A percentile compares a stretch with the other conserved stretches of the same genome.
Evolutionary conservation across 768 basidiomycete species (phyloP).

Genomic region (Mycena galopus): DNA sequence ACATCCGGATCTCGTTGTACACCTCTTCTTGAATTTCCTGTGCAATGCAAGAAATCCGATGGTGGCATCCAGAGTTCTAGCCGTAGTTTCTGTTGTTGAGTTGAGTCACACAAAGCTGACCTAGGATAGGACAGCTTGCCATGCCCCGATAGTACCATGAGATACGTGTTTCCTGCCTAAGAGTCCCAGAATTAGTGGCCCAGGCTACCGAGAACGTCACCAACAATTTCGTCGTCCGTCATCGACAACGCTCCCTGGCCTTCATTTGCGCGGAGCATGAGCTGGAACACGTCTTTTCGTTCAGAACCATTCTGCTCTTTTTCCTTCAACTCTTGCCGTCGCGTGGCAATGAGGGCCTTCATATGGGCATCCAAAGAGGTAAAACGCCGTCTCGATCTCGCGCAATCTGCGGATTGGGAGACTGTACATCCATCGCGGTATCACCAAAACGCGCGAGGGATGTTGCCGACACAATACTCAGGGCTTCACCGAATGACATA

Average conservation of each 20-base stretch:
- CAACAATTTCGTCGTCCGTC: constrained; percentile 35
- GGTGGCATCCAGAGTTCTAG: constrained; percentile 47
- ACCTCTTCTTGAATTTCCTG: constrained; percentile 51
- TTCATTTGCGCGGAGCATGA: constrained; percentile 17
- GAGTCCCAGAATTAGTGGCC: background rate
- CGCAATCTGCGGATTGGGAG: constrained; percentile 30
- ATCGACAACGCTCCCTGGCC: constrained; percentile 24
- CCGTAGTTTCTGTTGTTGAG: constrained; percentile 47
- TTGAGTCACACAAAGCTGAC: background rate
- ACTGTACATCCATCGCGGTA: constrained; percentile 37
- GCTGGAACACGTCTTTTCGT: constrained; percentile 6
- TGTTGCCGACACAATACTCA: constrained; percentile 28
- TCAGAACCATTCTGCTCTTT: no score
- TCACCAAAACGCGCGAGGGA: constrained; percentile 26
- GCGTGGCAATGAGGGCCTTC: background rate
- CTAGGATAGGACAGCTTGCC: background rate
- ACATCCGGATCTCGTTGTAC: constrained; percentile 43
- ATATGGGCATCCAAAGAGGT: background rate
- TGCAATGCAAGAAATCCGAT: constrained; percentile 50
- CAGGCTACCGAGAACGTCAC: background rate
- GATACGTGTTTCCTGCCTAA: constrained; percentile 50
- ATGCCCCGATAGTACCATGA: constrained; percentile 53
- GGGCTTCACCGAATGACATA: constrained; percentile 11
- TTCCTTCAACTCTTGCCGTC: background rate
- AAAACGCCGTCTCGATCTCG: constrained; percentile 13